Evolutionary conservation across 768 basidiomycete genomes (phyloP), one percentile per base, ranked within the genome.

Genomic region (Cystofilobasidium capitatum): DNA sequence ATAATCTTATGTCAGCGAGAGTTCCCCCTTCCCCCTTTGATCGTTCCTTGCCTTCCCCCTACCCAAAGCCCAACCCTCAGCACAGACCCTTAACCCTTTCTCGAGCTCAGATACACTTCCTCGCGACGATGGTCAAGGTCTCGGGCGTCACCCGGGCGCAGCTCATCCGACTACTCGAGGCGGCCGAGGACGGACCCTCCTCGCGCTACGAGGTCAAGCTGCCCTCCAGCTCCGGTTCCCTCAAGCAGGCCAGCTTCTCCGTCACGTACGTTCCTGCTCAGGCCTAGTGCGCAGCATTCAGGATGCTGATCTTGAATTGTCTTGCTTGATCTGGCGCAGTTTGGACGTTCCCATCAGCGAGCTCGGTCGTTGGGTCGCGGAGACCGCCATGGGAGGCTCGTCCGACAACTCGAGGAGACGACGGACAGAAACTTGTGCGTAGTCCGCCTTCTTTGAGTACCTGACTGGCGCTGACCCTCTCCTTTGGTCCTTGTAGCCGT

Each of bases 151-250:
- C 40, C 10, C 40, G 40, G 10, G 51, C 12, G 51, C 29, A 26
- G 51, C 51, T 55, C 51, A 16, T 55, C 51, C 51, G 51, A 14
- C 51, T 55, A 31, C 51, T 55, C 51, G 51, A 55, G 51, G 29
- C 33, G 29, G 51, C 51, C 13, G 29, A n/a, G 12, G 14, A 12
- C 2, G 51, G 13, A n/a, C n/a, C n/a, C n/a, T n/a, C n/a, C 51
- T 29, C 51, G 26, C 29, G 29, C 29, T 31, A 31, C 51, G 51
- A 55, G 29, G 51, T 55, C 51, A 31, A 31, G 51, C 51, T 55
- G 2, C 51, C 51, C 29, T 17, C 51, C 51, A 6, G 5, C 3
- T 17, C 8, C 7, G 51, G 51, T 31, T 24, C 51, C 14, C 2
- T 55, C 4, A 55, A 55, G 51, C 51, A 55, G 31, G 51, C 29